These are phyloP conservation scores for Beauveria sp. DNA, from an alignment of 2,329 filamentous ascomycete species.

Conservation along the genomic window DNA sequence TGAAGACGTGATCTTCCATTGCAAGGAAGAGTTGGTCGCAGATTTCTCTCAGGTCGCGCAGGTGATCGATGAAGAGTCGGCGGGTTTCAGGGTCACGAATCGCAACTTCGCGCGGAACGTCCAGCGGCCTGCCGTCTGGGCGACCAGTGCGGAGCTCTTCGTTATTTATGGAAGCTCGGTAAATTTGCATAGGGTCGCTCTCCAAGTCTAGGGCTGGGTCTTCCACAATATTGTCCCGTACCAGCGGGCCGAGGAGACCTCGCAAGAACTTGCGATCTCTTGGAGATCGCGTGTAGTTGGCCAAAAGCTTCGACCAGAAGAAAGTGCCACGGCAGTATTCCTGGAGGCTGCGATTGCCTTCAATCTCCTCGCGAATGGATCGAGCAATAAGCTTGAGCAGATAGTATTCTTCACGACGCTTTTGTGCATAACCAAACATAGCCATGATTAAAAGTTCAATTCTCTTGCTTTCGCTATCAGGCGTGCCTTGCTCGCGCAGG, in stretches of 20 bases:
- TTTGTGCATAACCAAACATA: constrained; percentile 93
- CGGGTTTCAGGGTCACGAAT: constrained; percentile 92
- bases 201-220: constrained; percentile 87
- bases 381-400: constrained; percentile 79
- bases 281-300: constrained; percentile 83
- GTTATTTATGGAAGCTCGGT: constrained; percentile 90
- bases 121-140: constrained; percentile 70
- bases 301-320: constrained; percentile 84
- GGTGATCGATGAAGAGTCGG: constrained; percentile 84
- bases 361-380: constrained; percentile 80
- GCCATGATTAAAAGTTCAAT: constrained; percentile 94
- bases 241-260: constrained; percentile 74
- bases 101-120: constrained; percentile 86
- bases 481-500: constrained; percentile 71
- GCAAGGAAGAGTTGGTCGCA: constrained; percentile 81
- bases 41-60: constrained; percentile 89
- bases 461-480: constrained; percentile 87
- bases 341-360: constrained; percentile 62
- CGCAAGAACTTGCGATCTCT: constrained; percentile 87
- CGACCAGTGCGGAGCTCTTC: constrained; percentile 89
- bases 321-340: constrained; percentile 86
- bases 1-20: constrained; percentile 74
- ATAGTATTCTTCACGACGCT: constrained; percentile 94
- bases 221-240: constrained; percentile 88
- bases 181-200: constrained; percentile 96